These are phyloP conservation scores for Blakeslea trispora DNA, from an alignment of 371 early-diverging fungal genomes.

Conservation along the genomic window DNA sequence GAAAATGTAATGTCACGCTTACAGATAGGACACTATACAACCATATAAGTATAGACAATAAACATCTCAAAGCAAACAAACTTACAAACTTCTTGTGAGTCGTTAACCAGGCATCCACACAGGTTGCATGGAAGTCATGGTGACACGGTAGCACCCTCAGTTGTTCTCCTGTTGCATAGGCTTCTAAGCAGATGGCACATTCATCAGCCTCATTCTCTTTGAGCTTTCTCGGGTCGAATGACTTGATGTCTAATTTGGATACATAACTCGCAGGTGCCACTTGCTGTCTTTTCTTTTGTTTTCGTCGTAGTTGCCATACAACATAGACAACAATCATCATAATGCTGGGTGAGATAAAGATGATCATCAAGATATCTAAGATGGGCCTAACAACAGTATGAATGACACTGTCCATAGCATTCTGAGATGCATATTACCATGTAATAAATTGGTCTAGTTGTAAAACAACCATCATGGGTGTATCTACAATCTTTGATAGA, in stretches of 20 bases:
- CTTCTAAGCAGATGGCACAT: slow-evolving; percentile 95
- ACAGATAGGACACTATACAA: background rate
- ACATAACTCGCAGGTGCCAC: slow-evolving; percentile 71
- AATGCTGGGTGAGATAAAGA: slow-evolving; percentile 68
- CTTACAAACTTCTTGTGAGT: slow-evolving; percentile 78
- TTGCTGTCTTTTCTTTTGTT: slow-evolving; percentile 57
- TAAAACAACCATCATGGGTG: slow-evolving; percentile 45
- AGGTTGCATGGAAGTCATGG: slow-evolving; percentile 90
- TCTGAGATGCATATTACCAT: slow-evolving; percentile 38
- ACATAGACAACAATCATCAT: slow-evolving; percentile 72
- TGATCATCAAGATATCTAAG: slow-evolving; percentile 69
- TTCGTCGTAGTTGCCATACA: slow-evolving; percentile 64
- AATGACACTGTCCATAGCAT: too few relatives aligned
- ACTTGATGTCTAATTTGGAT: slow-evolving; percentile 57
- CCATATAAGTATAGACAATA: background rate
- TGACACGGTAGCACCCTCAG: slow-evolving; percentile 84
- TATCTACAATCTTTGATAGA: slow-evolving; percentile 40
- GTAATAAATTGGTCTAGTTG: slow-evolving; percentile 33
- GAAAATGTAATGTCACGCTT: background rate
- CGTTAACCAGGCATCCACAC: slow-evolving; percentile 89
- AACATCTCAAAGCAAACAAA: background rate
- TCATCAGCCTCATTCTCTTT: slow-evolving; percentile 67
- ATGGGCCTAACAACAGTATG: slow-evolving; percentile 63
- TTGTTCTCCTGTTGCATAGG: slow-evolving; percentile 77
- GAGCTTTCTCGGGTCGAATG: slow-evolving; percentile 58